A percentile compares a stretch with the other conserved stretches of the same genome.
phyloP scores from a whole-genome alignment of 225 moss, liverwort and hornwort species.

The Anthoceros angustus region DNA sequence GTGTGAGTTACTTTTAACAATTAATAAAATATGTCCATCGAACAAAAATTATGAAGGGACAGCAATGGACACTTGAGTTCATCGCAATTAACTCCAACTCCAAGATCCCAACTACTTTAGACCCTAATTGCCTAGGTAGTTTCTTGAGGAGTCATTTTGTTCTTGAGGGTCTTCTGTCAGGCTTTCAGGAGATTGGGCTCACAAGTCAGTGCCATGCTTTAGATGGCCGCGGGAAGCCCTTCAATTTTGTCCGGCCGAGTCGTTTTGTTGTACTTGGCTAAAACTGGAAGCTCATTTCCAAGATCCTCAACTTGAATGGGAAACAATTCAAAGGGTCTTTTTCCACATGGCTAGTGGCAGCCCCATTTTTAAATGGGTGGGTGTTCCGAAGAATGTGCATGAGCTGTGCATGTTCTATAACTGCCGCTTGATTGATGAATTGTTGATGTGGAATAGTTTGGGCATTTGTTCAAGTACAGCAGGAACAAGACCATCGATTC shows the following conservation, averaged over 20 bases:
- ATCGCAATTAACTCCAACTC: slow-evolving; percentile 90
- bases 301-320: slow-evolving; percentile 53
- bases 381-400: not conserved
- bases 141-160: not conserved
- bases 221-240: slow-evolving; percentile 23
- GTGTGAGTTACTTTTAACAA: slow-evolving; percentile 57
- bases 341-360: slow-evolving; percentile 76
- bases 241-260: slow-evolving; percentile 41
- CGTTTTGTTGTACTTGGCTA: slow-evolving; percentile 61
- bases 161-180: not conserved
- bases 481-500: slow-evolving; percentile 27
- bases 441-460: too few species aligned
- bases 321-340: slow-evolving; percentile 70
- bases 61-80: slow-evolving; percentile 51
- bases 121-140: slow-evolving; percentile 34
- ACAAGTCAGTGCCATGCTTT: not conserved
- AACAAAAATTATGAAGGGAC: slow-evolving; percentile 19
- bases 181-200: not conserved
- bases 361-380: slow-evolving; percentile 70
- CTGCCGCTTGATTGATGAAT: not conserved
- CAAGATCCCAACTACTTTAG: slow-evolving; percentile 35
- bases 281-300: slow-evolving; percentile 59
- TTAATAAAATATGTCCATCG: slow-evolving; percentile 33
- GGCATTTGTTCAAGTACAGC: slow-evolving; percentile 35
- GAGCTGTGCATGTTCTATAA: not conserved